Conservation (phyloP, 306 rosid species). For the Quercus aquifolioides region DNA sequence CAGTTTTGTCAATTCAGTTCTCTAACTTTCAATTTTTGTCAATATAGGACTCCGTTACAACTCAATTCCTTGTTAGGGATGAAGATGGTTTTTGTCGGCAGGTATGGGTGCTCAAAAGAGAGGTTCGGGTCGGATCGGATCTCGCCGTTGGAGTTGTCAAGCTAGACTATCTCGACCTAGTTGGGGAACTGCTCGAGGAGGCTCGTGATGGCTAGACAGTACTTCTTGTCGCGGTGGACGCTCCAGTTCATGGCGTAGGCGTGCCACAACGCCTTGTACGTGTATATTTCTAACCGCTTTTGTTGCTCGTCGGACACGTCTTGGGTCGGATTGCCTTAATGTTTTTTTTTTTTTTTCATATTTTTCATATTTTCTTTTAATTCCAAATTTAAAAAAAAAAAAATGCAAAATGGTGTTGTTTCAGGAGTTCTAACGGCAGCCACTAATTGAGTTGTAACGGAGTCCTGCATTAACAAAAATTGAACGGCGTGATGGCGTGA, state of each 20-base stretch:
- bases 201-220: conserved; percentile 84
- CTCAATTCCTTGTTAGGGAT: conserved; percentile 72
- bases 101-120: conserved; percentile 92
- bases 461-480: no score
- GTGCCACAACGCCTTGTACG: conserved; percentile 94
- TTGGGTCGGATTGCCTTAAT: conserved; percentile 35
- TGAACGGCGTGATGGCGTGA: no score
- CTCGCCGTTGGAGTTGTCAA: conserved; percentile 88
- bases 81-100: conserved; percentile 87
- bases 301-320: conserved; percentile 90
- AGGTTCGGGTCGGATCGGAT: conserved; percentile 73
- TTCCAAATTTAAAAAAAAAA: no score
- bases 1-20: no score
- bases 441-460: no score
- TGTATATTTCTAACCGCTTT: conserved; percentile 94
- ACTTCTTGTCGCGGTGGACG: conserved; percentile 89
- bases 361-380: no score
- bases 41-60: no score
- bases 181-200: conserved; percentile 71
- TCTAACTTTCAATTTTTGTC: no score
- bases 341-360: no score
- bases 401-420: no score
- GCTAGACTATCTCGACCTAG: conserved; percentile 85
- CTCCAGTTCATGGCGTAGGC: conserved; percentile 99
- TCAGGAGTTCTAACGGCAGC: no score